Conservation (phyloP, 306 rosid genomes). For the Lathyrus aphaca region DNA sequence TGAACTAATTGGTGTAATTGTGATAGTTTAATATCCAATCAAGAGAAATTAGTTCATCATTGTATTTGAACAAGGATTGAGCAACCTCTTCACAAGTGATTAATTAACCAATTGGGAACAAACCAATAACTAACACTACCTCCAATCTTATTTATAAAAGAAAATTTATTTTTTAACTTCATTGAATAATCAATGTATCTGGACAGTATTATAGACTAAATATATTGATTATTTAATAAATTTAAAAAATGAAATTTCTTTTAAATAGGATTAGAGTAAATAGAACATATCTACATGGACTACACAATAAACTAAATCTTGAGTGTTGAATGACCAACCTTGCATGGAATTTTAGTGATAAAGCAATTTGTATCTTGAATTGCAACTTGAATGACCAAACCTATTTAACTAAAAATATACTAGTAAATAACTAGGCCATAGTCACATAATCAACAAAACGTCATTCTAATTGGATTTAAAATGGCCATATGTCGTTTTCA, state of each 20-base stretch:
- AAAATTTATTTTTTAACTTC: too few relatives aligned
- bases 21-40: too few relatives aligned
- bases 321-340: slow-evolving; percentile 1
- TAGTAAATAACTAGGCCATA: neutral
- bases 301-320: neutral
- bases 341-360: neutral
- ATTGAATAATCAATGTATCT: too few relatives aligned
- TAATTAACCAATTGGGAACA: neutral
- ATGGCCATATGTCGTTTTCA: neutral
- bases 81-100: neutral
- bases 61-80: neutral
- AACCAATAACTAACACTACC: neutral
- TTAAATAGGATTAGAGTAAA: too few relatives aligned
- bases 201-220: too few relatives aligned
- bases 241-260: too few relatives aligned
- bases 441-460: slow-evolving; percentile 14
- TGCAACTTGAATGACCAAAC: slow-evolving; percentile 15
- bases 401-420: neutral
- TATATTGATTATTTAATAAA: too few relatives aligned
- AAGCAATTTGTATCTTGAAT: neutral
- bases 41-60: neutral
- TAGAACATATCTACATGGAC: neutral
- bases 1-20: too few relatives aligned
- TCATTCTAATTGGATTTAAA: slow-evolving; percentile 4
- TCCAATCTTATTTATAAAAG: too few relatives aligned